phyloP scores from a whole-genome alignment of 2,329 filamentous ascomycete genomes.

The Magnaporthiopsis incrustans region DNA sequence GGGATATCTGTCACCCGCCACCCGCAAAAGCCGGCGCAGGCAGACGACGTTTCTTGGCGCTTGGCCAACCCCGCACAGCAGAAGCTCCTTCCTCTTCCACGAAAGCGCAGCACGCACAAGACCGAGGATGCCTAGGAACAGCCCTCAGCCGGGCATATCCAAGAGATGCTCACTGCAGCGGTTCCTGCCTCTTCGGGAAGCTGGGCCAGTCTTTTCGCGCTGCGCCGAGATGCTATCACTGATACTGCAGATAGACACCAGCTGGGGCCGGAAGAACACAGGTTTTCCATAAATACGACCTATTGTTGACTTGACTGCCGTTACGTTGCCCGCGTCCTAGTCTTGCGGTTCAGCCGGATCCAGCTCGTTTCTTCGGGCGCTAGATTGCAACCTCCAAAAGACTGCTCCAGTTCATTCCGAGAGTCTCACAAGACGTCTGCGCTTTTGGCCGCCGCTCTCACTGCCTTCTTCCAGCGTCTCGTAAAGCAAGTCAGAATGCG shows the following conservation, averaged over 20 bases:
- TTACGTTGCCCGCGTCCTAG: too few relatives aligned
- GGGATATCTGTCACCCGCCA: background rate
- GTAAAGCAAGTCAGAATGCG: background rate
- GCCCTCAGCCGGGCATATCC: too few relatives aligned
- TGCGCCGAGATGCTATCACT: background rate
- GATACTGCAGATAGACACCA: background rate
- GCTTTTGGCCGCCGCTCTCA: too few relatives aligned
- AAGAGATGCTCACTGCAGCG: too few relatives aligned
- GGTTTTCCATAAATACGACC: too few relatives aligned
- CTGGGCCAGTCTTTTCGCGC: background rate
- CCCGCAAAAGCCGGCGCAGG: background rate
- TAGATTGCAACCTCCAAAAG: background rate
- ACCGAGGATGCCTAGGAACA: background rate
- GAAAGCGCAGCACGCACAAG: background rate
- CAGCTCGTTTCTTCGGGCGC: background rate
- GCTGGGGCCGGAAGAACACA: background rate
- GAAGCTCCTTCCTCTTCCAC: background rate
- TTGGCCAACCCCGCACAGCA: background rate
- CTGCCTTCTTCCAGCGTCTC: too few relatives aligned
- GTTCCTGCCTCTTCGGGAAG: background rate
- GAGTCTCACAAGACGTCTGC: background rate
- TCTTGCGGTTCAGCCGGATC: background rate
- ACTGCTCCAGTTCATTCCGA: background rate
- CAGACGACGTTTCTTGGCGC: background rate
- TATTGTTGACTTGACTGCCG: too few relatives aligned